These are phyloP conservation scores for Mycena maculata DNA, from an alignment of 768 basidiomycete genomes.

Conservation along the genomic window DNA sequence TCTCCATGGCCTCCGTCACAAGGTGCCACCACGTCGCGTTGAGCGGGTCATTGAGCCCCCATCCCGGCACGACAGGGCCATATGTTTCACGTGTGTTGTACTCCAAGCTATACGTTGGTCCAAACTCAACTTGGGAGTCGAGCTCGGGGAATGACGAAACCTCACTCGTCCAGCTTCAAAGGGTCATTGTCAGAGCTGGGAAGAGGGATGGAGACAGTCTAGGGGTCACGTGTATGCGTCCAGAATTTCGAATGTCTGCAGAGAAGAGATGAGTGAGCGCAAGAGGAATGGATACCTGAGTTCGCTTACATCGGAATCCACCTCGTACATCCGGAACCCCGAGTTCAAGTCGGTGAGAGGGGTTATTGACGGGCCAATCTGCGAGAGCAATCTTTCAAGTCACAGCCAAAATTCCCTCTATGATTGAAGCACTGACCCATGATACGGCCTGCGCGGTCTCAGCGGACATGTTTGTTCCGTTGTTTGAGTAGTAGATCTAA, in stretches of 20 bases:
- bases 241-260: constrained; percentile 78
- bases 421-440: constrained; percentile 45
- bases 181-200: constrained; percentile 11
- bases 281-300: constrained; percentile 5
- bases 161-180: constrained; percentile 69
- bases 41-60: constrained; percentile 73
- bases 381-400: constrained; percentile 17
- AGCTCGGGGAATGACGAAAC: constrained; percentile 68
- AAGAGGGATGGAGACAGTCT: background rate
- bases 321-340: constrained; percentile 79
- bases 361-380: constrained; percentile 79
- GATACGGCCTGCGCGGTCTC: constrained; percentile 32
- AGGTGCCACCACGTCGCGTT: constrained; percentile 88
- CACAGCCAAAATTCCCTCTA: constrained; percentile 11
- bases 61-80: constrained; percentile 65
- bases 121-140: constrained; percentile 65
- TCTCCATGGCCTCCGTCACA: constrained; percentile 80
- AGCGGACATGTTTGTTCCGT: constrained; percentile 25
- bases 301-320: constrained; percentile 69
- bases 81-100: constrained; percentile 79
- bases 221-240: constrained; percentile 78
- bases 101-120: constrained; percentile 73
- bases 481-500: constrained; percentile 55
- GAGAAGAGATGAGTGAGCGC: constrained; percentile 12
- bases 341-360: constrained; percentile 78